These are phyloP conservation scores for Zymoseptoria ardabiliae DNA, from an alignment of 2,329 filamentous ascomycete species.

Conservation along the genomic window DNA sequence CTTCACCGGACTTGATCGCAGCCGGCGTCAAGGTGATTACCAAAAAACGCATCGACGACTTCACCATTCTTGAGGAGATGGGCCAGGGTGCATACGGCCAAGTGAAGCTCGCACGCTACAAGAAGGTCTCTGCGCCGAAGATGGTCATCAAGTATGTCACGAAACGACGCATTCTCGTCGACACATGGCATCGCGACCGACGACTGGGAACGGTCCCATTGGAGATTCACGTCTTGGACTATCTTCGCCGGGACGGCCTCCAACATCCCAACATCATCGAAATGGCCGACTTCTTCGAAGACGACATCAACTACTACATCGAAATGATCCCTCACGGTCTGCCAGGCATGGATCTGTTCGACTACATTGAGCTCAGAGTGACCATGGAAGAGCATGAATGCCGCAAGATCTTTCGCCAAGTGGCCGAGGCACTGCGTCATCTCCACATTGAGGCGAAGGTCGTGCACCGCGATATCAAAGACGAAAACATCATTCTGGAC, in stretches of 20 bases:
- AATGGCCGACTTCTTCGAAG: slow-evolving; percentile 65
- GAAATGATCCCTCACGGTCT: slow-evolving; percentile 94
- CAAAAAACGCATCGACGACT: slow-evolving; percentile 86
- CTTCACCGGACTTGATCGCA: slow-evolving; percentile 29
- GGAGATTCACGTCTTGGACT: slow-evolving; percentile 95
- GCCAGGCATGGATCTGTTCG: slow-evolving; percentile 96
- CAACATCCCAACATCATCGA: slow-evolving; percentile 60
- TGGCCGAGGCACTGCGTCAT: slow-evolving; percentile 82
- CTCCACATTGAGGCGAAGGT: slow-evolving; percentile 84
- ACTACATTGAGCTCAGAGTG: slow-evolving; percentile 92
- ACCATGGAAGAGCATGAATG: slow-evolving; percentile 96
- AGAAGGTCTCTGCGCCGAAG: slow-evolving; percentile 63
- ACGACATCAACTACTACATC: slow-evolving; percentile 93
- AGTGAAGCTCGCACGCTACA: slow-evolving; percentile 87
- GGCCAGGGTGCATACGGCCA: slow-evolving; percentile 96
- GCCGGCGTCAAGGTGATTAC: slow-evolving; percentile 26
- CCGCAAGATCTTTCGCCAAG: slow-evolving; percentile 89
- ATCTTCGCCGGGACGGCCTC: slow-evolving; percentile 65
- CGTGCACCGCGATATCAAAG: slow-evolving; percentile 97
- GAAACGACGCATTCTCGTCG: slow-evolving; percentile 90
- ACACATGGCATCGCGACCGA: slow-evolving; percentile 95
- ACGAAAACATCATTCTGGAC: slow-evolving; percentile 94
- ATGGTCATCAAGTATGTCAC: slow-evolving; percentile 97
- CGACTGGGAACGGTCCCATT: slow-evolving; percentile 88
- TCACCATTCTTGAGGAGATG: slow-evolving; percentile 93